Percentiles rank a stretch among this genome's conserved stretches.
These are phyloP conservation scores for Mortierella sp. DNA, from an alignment of 371 early-diverging fungal genomes.

Conservation along the genomic window DNA sequence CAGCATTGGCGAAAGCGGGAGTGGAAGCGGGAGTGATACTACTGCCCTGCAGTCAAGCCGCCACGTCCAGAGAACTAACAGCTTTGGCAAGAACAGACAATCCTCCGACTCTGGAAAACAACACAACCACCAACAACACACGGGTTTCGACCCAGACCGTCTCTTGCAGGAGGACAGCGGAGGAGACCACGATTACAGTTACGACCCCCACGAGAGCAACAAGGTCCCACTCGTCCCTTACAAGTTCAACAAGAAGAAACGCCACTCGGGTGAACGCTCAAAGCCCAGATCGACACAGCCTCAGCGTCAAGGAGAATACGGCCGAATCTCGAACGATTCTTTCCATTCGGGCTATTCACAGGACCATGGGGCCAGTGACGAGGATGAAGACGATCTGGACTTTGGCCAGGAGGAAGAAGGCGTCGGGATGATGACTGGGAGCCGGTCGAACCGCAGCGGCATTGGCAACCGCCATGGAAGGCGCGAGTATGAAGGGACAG, in stretches of 20 bases:
- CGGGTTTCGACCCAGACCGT: constrained; percentile 26
- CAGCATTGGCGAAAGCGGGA: constrained; percentile 37
- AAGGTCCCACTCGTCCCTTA: constrained; percentile 43
- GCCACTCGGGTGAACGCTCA: neutral
- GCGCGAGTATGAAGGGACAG: constrained; percentile 10
- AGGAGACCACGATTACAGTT: constrained; percentile 38
- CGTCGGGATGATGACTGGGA: constrained; percentile 54
- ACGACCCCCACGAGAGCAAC: constrained; percentile 22
- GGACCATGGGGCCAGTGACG: constrained; percentile 7
- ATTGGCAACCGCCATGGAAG: constrained; percentile 32
- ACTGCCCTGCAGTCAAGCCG: constrained; percentile 37
- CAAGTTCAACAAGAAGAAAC: constrained; percentile 10
- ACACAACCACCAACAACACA: neutral
- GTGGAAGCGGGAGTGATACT: constrained; percentile 50
- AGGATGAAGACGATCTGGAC: constrained; percentile 25
- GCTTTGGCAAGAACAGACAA: constrained; percentile 19
- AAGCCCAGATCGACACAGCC: constrained; percentile 28
- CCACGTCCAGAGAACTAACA: constrained; percentile 28
- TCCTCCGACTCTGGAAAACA: constrained; percentile 1
- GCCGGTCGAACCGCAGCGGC: constrained; percentile 48
- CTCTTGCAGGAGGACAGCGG: constrained; percentile 35
- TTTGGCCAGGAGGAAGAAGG: constrained; percentile 54
- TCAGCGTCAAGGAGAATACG: constrained; percentile 35
- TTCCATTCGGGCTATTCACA: constrained; percentile 29
- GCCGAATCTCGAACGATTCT: constrained; percentile 48